Evolutionary conservation across 176 grass and related monocot species (phyloP).

Genomic region (Oryza brachyantha): DNA sequence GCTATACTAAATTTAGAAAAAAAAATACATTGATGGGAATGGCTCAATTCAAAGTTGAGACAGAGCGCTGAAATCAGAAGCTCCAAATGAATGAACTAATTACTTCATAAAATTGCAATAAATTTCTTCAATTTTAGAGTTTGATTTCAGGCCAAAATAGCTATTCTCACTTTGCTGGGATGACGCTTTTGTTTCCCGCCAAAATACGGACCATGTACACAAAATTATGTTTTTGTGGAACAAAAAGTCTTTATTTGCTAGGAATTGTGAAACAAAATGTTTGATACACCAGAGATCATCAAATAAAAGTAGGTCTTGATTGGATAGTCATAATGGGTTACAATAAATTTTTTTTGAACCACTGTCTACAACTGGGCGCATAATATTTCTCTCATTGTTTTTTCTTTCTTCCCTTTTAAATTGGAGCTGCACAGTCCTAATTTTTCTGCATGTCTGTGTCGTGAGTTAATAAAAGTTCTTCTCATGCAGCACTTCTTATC

Average conservation of each 20-base stretch:
- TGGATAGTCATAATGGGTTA: not conserved
- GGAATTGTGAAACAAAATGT: not conserved
- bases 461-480: slow-evolving; percentile 33
- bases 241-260: no score
- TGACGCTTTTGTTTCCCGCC: not conserved
- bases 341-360: not conserved
- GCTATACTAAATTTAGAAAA: not conserved
- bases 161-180: not conserved
- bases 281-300: not conserved
- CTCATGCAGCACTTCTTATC: slow-evolving; percentile 80
- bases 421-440: slow-evolving; percentile 24
- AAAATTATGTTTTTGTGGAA: not conserved
- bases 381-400: slow-evolving; percentile 7
- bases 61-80: not conserved
- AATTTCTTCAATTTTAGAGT: not conserved
- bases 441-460: not conserved
- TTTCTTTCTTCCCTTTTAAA: slow-evolving; percentile 8
- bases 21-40: not conserved
- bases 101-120: not conserved
- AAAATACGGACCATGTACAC: not conserved
- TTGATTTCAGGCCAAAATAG: not conserved
- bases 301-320: not conserved
- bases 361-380: not conserved
- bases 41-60: not conserved
- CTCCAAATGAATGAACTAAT: not conserved